Evolutionary conservation across 1,139 yeast genomes (phyloP), one percentile per base, ranked within the genome.

Genomic region (Nadsonia commutata): DNA sequence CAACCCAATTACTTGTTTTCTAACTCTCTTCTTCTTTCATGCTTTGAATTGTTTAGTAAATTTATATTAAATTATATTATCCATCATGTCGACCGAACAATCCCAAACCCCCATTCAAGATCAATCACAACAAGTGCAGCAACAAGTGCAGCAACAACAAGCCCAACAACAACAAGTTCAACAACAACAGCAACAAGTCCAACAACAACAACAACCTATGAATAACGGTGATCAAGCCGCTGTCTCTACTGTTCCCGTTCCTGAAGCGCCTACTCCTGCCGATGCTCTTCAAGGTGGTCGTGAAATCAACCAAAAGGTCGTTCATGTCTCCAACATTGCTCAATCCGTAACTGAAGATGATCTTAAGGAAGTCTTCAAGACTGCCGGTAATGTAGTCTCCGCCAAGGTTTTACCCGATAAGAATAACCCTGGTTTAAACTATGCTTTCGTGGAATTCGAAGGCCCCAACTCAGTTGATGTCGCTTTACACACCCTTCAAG

Each of bases 401-500:
- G 52, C 55, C 46, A 85, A 83, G 62, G 65, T 85, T 38, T 67
- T 85, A 50, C 74, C 76, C 47, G 94, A 84, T 57, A 82, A 82
- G 62, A 82, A 82, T 23, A 38, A 39, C 27, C 41, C 73, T 8
- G 83, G 84, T 9, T 77, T 74, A 56, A 81, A 81, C 58, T 86
- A 85, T 60, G 94, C 94, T 1, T 86, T 86, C 60, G 74, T 85
- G 44, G 94, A 85, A 60, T 85, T 74, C 55, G 76, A 70, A 39
- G 66, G 67, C 44, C 70, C 75, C 40, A 67, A 65, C 36, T 67
- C 71, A 37, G 94, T 95, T 1, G 71, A 70, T 40, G 62, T 65
- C 49, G 93, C 94, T 2, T 65, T 79, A 47, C 70, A 70, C 45
- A 63, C 76, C 8, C 65, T 83, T 49, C 74, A 79, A 53, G 85